Conservation (phyloP, 139 green algal species). For the Edaphochlamys debaryana region DNA sequence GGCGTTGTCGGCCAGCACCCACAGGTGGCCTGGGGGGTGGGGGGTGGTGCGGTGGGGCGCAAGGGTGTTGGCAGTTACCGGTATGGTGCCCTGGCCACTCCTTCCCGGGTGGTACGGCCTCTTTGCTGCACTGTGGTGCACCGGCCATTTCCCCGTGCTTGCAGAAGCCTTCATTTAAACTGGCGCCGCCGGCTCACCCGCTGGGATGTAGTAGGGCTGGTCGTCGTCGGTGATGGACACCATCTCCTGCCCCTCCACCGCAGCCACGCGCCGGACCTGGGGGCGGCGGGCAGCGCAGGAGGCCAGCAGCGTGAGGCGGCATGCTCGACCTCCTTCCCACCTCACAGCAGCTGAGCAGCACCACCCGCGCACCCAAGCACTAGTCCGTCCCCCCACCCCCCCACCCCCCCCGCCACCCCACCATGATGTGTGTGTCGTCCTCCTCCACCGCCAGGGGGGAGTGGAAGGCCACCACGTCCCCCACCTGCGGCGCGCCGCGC, state of each 20-base stretch:
- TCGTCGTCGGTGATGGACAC: slow-evolving; percentile 50
- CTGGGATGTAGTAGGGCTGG: slow-evolving; percentile 17
- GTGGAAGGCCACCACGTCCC: slow-evolving; percentile 71
- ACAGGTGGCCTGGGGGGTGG: slow-evolving; percentile 82
- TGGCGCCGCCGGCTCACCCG: not conserved
- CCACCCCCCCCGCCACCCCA: not conserved
- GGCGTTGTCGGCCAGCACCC: slow-evolving; percentile 87
- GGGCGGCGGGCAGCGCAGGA: not conserved
- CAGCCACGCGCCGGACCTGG: slow-evolving; percentile 82
- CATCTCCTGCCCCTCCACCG: slow-evolving; percentile 80
- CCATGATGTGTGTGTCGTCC: slow-evolving; percentile 29
- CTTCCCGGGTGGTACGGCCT: too few species aligned
- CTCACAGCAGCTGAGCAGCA: too few species aligned
- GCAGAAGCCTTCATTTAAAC: too few species aligned
- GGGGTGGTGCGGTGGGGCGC: too few species aligned
- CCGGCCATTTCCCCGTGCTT: slow-evolving; percentile 48
- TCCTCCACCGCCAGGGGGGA: slow-evolving; percentile 41
- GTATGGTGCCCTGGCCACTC: too few species aligned
- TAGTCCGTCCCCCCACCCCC: too few species aligned
- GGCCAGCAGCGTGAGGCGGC: too few species aligned
- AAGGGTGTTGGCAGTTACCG: too few species aligned
- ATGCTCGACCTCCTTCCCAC: too few species aligned
- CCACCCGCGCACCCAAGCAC: too few species aligned
- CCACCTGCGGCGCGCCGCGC: slow-evolving; percentile 19
- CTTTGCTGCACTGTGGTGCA: too few species aligned